A percentile compares a stretch with the other conserved stretches of the same genome.
Evolutionary conservation across 148 eudicot species (phyloP).

Genomic region (Chenopodium quinoa): DNA sequence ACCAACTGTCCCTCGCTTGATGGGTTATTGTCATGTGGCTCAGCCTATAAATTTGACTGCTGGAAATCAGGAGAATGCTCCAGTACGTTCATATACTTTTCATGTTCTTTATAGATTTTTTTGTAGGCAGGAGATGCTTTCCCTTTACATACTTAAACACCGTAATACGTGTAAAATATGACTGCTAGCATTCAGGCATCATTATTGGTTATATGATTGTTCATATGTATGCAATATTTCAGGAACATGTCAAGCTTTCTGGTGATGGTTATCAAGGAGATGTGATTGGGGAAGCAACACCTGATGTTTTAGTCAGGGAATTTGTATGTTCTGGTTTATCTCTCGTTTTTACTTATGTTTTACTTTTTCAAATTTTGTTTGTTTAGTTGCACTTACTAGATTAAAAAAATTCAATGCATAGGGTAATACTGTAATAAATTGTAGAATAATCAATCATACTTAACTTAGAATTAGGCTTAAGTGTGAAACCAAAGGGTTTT

Average conservation of each 20-base stretch:
- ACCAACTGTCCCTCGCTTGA: slow-evolving; percentile 96
- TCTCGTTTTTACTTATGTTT: background rate
- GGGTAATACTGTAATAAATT: too few species aligned
- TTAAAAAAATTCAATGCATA: too few species aligned
- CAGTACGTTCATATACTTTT: slow-evolving; percentile 41
- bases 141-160: background rate
- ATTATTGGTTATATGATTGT: slow-evolving; percentile 7
- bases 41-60: slow-evolving; percentile 86
- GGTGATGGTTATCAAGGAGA: slow-evolving; percentile 86
- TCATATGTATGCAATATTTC: slow-evolving; percentile 29
- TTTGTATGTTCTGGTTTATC: slow-evolving; percentile 59
- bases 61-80: slow-evolving; percentile 41
- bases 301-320: slow-evolving; percentile 85
- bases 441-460: too few species aligned
- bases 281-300: slow-evolving; percentile 88
- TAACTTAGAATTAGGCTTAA: too few species aligned
- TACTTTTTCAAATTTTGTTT: background rate
- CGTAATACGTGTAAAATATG: background rate
- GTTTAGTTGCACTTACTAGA: too few species aligned
- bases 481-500: too few species aligned
- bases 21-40: slow-evolving; percentile 99
- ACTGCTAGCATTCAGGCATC: background rate
- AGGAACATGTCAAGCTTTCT: slow-evolving; percentile 62
- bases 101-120: slow-evolving; percentile 8
- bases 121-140: background rate